phyloP scores from a whole-genome alignment of 2,329 filamentous ascomycete genomes.

The Rosellinia necatrix region DNA sequence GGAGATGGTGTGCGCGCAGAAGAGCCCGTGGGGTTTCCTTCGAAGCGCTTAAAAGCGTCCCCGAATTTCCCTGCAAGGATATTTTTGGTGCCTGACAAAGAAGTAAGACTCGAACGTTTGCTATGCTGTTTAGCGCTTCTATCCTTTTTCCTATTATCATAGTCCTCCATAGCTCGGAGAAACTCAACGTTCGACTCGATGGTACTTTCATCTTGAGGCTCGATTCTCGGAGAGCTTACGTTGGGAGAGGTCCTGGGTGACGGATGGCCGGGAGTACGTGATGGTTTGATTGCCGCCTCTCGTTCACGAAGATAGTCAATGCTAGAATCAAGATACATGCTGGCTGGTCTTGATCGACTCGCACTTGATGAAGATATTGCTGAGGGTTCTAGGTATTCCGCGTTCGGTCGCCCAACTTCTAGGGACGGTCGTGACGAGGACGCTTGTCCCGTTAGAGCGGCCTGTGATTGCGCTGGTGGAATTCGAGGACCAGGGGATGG shows the following conservation, averaged over 20 bases:
- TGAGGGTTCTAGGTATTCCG: conserved; percentile 64
- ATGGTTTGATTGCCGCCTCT: conserved; percentile 59
- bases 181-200: conserved; percentile 84
- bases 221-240: conserved; percentile 48
- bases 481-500: conserved; percentile 37
- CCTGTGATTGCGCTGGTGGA: conserved; percentile 43
- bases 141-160: conserved; percentile 61
- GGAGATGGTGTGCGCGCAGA: conserved; percentile 54
- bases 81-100: conserved; percentile 75
- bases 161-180: conserved; percentile 74
- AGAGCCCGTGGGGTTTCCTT: conserved; percentile 54
- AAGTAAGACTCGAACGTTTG: conserved; percentile 76
- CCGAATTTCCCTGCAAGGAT: conserved; percentile 88
- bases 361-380: conserved; percentile 62
- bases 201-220: conserved; percentile 61
- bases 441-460: conserved; percentile 46
- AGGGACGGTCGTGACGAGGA: conserved; percentile 69
- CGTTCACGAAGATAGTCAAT: conserved; percentile 81
- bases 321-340: conserved; percentile 81
- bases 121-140: conserved; percentile 57
- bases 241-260: conserved; percentile 45
- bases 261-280: conserved; percentile 42
- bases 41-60: conserved; percentile 91
- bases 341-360: conserved; percentile 71
- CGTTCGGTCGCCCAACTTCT: conserved; percentile 69